Percentiles rank a stretch among this genome's conserved stretches.
Evolutionary conservation across 2,329 filamentous ascomycete species (phyloP).

Genomic region (Pseudocercospora vitis): DNA sequence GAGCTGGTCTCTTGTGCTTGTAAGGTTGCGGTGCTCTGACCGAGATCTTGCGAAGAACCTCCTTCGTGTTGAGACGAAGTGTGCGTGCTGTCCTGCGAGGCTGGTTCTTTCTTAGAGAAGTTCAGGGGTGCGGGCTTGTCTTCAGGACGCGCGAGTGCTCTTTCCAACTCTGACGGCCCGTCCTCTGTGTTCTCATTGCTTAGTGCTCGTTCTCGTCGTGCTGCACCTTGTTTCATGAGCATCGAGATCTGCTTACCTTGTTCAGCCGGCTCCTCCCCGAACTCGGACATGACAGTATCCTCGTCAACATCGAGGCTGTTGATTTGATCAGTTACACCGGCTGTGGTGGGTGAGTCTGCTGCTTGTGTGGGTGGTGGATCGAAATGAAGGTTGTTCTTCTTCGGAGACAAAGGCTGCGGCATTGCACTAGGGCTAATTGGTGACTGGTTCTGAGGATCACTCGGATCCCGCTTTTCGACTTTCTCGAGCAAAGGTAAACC

Average conservation of each 20-base stretch:
- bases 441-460: slow-evolving; percentile 19
- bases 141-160: slow-evolving; percentile 53
- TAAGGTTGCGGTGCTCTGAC: slow-evolving; percentile 36
- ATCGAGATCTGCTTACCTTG: slow-evolving; percentile 41
- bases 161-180: slow-evolving; percentile 35
- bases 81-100: slow-evolving; percentile 7
- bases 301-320: slow-evolving; percentile 60
- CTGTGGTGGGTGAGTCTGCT: slow-evolving; percentile 52
- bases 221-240: slow-evolving; percentile 44
- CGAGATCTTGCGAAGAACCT: slow-evolving; percentile 28
- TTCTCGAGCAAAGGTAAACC: slow-evolving; percentile 32
- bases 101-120: slow-evolving; percentile 48
- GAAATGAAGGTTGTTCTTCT: slow-evolving; percentile 32
- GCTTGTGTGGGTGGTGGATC: slow-evolving; percentile 36
- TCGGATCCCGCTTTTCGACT: slow-evolving; percentile 31
- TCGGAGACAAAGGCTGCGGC: slow-evolving; percentile 35
- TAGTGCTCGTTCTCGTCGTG: slow-evolving; percentile 31
- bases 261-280: slow-evolving; percentile 33
- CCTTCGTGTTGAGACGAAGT: slow-evolving; percentile 13
- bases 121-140: slow-evolving; percentile 66
- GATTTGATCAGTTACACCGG: slow-evolving; percentile 57
- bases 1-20: slow-evolving; percentile 29
- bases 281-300: slow-evolving; percentile 52
- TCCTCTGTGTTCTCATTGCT: slow-evolving; percentile 38
- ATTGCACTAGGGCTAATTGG: slow-evolving; percentile 28